Percentiles rank a stretch among this genome's conserved stretches.
Evolutionary conservation across 495 filamentous ascomycete species (phyloP).

Genomic region (Parachaetomium inaequale): DNA sequence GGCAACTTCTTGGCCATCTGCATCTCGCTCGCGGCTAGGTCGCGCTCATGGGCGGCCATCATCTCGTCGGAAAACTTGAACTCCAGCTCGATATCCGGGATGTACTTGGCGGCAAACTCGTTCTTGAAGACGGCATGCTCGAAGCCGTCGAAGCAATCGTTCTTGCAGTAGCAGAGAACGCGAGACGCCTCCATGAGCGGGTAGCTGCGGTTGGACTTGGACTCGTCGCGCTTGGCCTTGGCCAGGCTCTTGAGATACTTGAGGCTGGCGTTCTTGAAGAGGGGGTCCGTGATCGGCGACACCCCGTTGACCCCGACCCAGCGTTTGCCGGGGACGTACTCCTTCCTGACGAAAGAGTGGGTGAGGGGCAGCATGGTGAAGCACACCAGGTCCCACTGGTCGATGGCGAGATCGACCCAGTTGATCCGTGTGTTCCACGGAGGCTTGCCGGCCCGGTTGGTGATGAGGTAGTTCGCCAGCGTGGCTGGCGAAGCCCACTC

Average conservation of each 20-base stretch:
- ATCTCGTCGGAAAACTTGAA: background rate
- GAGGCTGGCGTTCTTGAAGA: slow-evolving; percentile 1
- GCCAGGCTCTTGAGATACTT: background rate
- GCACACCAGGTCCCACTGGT: slow-evolving; percentile 7
- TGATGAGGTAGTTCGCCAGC: slow-evolving; percentile 7
- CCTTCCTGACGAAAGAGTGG: background rate
- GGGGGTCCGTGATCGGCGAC: slow-evolving; percentile 3
- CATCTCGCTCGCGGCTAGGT: background rate
- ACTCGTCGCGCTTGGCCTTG: background rate
- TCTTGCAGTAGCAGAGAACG: background rate
- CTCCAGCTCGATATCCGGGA: background rate
- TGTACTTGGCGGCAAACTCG: background rate
- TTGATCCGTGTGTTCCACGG: slow-evolving; percentile 13
- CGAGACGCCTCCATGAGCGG: slow-evolving; percentile 4
- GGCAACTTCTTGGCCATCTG: slow-evolving; percentile 1
- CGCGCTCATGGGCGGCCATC: background rate
- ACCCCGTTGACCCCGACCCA: background rate
- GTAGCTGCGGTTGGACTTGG: background rate
- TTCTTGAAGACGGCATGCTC: slow-evolving; percentile 8
- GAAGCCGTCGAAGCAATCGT: background rate
- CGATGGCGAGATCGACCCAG: slow-evolving; percentile 10
- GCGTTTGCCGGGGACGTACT: slow-evolving; percentile 4
- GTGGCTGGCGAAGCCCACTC: background rate
- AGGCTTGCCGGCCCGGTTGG: slow-evolving; percentile 10
- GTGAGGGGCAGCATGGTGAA: slow-evolving; percentile 6